A percentile compares a stretch with the other conserved stretches of the same genome.
phyloP scores from a whole-genome alignment of 148 eudicot species.

The Camellia lanceoleosa region DNA sequence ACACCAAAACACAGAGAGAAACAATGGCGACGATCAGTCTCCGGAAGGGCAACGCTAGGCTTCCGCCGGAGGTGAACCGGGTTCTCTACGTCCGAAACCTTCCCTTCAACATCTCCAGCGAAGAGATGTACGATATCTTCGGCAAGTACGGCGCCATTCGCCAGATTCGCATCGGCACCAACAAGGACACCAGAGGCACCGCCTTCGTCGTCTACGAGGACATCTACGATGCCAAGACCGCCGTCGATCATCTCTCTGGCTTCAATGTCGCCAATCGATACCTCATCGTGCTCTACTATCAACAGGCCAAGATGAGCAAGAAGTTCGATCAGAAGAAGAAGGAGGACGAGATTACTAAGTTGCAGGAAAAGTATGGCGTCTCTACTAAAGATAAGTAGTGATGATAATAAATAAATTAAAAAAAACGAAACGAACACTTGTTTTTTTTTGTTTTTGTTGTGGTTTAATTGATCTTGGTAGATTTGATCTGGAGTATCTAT shows the following conservation, averaged over 20 bases:
- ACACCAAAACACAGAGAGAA: too few relatives aligned
- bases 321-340: constrained; percentile 41
- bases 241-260: constrained; percentile 49
- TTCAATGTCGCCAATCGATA: constrained; percentile 32
- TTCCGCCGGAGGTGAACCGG: background rate
- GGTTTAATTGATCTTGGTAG: too few relatives aligned
- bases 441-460: too few relatives aligned
- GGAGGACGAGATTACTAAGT: constrained; percentile 38
- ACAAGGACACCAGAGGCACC: constrained; percentile 41
- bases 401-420: too few relatives aligned
- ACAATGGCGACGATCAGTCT: constrained; percentile 38
- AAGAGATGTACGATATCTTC: too few relatives aligned
- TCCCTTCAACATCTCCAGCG: too few relatives aligned
- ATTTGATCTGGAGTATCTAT: too few relatives aligned
- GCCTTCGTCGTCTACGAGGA: constrained; percentile 73
- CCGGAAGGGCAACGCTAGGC: constrained; percentile 56
- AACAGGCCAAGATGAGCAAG: constrained; percentile 51
- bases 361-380: constrained; percentile 33
- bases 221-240: constrained; percentile 73
- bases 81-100: too few relatives aligned
- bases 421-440: too few relatives aligned
- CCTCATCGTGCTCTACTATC: constrained; percentile 62
- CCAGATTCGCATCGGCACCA: too few relatives aligned
- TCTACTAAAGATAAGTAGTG: background rate
- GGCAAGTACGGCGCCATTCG: too few relatives aligned